A percentile compares a stretch with the other conserved stretches of the same genome.
phyloP scores from a whole-genome alignment of 2,329 filamentous ascomycete species.

The Emmonsia crescens region DNA sequence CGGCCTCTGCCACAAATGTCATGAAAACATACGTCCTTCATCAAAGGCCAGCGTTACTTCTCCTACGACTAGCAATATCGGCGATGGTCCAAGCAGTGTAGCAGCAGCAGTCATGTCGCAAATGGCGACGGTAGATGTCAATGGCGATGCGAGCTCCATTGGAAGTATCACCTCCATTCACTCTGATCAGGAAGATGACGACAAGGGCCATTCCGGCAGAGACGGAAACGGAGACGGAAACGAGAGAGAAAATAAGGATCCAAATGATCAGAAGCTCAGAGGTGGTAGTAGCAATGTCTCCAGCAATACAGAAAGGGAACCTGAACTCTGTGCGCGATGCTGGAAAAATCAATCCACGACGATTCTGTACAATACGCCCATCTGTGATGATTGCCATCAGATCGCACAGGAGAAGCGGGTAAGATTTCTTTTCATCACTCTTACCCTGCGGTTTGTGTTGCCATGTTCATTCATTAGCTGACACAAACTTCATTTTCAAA shows the following conservation, averaged over 20 bases:
- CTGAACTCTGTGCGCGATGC: conserved; percentile 14
- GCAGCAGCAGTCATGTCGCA: neutral
- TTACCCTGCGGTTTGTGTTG: neutral
- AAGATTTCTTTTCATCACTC: neutral
- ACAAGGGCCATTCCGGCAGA: neutral
- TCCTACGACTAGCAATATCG: neutral
- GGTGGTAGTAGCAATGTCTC: neutral
- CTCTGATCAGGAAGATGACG: neutral
- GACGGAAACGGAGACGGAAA: neutral
- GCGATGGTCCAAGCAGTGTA: neutral
- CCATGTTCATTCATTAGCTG: neutral
- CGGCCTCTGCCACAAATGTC: conserved; percentile 12
- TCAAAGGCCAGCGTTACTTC: neutral
- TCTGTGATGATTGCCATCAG: conserved; percentile 13
- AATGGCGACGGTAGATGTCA: conserved; percentile 6
- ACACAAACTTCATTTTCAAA: neutral
- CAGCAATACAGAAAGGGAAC: conserved; percentile 1
- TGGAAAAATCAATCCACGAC: conserved; percentile 14
- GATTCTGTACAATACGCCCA: conserved; percentile 16
- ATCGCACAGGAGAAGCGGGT: conserved; percentile 14
- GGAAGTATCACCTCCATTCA: conserved; percentile 1
- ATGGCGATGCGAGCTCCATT: conserved; percentile 15
- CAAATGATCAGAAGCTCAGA: neutral
- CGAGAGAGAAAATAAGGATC: neutral
- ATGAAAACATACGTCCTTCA: neutral